Evolutionary conservation across 2,329 filamentous ascomycete genomes (phyloP), one percentile per base, ranked within the genome.

Genomic region (Stagonosporopsis tanaceti): DNA sequence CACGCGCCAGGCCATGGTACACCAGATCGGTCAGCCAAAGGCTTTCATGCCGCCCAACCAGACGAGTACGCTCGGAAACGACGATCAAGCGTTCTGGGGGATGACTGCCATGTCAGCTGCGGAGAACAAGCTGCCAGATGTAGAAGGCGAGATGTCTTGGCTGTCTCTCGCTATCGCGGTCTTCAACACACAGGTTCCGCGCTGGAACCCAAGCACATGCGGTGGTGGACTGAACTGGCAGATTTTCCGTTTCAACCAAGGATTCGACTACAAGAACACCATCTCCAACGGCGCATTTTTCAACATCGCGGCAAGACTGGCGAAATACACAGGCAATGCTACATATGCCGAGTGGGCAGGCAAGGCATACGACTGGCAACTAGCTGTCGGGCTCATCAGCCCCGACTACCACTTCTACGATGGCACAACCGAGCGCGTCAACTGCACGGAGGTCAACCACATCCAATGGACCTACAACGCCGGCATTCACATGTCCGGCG

Each of bases 11-110:
- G 92, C 85, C 5, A 82, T 96, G 60, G 81, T 92, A 28, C 87
- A 85, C 69, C 92, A 96, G 73, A 86, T 88, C 47, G 91, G 91
- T 37, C 81, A 84, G 1, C 58, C 58, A 1, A 79, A 87, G 59
- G 88, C 93, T 70, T 94, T 89, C 72, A 93, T 93, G 86, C 89
- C 91, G 4, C 82, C 84, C 1, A 89, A 90, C 66, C 87, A 90
- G 72, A 89, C 87, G 2, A 72, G 65, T n/a, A 71, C 69, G 2
- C 48, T 89, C 68, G 88, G 88, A 44, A 91, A 91, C 66, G 89
- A 91, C 63, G 88, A 91, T 70, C 87, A 90, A 68, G 85, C 85
- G 35, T 90, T 90, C 68, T 91, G 89, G 89, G 86, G 82, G 12
- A 87, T 90, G 38, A 80, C 86, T 8, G 83, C 86, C 50, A 80